Percentiles rank a stretch among this genome's conserved stretches.
phyloP scores from a whole-genome alignment of 257 asterid species.

The Perilla frutescens region DNA sequence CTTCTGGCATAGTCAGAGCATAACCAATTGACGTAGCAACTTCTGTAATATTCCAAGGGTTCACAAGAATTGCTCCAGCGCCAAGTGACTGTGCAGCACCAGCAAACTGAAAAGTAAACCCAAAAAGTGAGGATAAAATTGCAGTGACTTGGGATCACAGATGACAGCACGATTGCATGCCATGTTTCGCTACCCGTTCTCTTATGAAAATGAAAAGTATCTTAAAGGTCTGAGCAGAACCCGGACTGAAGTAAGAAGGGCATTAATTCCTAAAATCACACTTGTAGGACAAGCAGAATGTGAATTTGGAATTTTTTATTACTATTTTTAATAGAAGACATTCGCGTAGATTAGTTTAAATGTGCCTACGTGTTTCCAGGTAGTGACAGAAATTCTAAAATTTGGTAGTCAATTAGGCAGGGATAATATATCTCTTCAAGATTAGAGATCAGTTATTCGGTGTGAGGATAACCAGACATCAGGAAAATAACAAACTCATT shows the following conservation, averaged over 20 bases:
- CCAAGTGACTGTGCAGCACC: constrained; percentile 98
- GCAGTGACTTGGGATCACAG: neutral
- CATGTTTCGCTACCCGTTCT: too few species aligned
- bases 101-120: constrained; percentile 64
- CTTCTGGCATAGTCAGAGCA: constrained; percentile 79
- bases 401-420: neutral
- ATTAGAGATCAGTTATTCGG: neutral
- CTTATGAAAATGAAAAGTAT: too few species aligned
- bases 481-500: too few species aligned
- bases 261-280: too few species aligned
- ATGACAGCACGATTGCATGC: neutral
- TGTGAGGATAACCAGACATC: too few species aligned
- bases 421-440: neutral
- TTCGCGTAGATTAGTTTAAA: too few species aligned
- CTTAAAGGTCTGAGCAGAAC: too few species aligned
- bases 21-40: constrained; percentile 80
- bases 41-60: constrained; percentile 93
- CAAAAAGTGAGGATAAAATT: constrained; percentile 10
- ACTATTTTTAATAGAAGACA: too few species aligned
- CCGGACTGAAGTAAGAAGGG: too few species aligned
- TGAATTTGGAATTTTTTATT: too few species aligned
- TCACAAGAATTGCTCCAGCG: constrained; percentile 90
- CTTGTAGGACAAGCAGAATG: too few species aligned
- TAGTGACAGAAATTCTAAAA: neutral
- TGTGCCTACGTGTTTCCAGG: neutral